Evolutionary conservation across 768 basidiomycete species (phyloP), one percentile per base, ranked within the genome.

Genomic region (Boletus insuetus): DNA sequence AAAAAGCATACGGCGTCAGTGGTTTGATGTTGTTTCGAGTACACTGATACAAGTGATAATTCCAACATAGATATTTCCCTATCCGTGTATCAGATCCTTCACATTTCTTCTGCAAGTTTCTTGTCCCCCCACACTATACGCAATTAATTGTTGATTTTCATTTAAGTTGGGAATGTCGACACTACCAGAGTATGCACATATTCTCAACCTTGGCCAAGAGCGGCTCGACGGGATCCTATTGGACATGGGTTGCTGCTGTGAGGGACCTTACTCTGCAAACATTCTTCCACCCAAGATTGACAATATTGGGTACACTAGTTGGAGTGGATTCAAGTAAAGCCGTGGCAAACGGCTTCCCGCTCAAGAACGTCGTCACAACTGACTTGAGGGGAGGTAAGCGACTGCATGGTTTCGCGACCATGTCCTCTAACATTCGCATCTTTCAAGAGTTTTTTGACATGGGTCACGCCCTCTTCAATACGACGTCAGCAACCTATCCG

Each of bases 391-490:
- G 69, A 47, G 75, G 80, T 74, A 45, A 50, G 13, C 6, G 31
- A 39, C 11, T 32, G 31, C 5, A 6, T 22, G 14, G 4, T 40
- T 16, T 51, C 20, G 6, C 16, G 34, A 38, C 4, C 8, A 14
- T 34, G 7, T 31, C 19, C 12, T 17, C 24, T 13, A 4, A 39
- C 1, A 4, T 16, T 49, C 6, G 37, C 29, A 6, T 26, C 22
- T 20, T 37, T 41, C 19, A 43, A 86, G 85, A 69, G 3, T 87
- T 82, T 56, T 82, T 81, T 79, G 72, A 80, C 2, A 67, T 79
- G 8, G 84, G 85, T 1, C 84, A 87, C 53, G 75, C 79, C 31
- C 73, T 89, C 17, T 89, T 87, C 74, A 79, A 67, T 40, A 77
- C 80, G 3, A 82, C 79, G 0, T 76, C 79, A 0, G 74, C 74